Evolutionary conservation across 1,139 yeast species (phyloP).

Genomic region (Pichia sp.): DNA sequence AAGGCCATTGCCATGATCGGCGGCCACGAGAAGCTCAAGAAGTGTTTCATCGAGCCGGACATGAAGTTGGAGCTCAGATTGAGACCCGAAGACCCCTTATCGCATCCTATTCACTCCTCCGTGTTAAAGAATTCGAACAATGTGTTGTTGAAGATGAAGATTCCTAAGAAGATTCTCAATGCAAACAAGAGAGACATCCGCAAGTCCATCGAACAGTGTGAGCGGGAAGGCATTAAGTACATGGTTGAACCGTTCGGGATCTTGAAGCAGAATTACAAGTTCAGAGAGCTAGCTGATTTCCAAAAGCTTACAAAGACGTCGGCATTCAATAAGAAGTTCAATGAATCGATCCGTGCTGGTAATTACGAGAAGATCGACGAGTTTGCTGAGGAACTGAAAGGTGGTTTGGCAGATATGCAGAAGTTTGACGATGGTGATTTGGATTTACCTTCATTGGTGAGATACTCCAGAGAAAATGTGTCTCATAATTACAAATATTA

Average conservation of each 20-base stretch:
- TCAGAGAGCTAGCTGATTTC: constrained; percentile 87
- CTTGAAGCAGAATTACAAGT: constrained; percentile 68
- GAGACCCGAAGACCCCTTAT: constrained; percentile 65
- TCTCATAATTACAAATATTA: constrained; percentile 72
- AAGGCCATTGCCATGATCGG: constrained; percentile 78
- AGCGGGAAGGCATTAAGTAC: constrained; percentile 32
- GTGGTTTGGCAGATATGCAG: constrained; percentile 33
- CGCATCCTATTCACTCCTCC: constrained; percentile 73
- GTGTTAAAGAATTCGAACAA: constrained; percentile 50
- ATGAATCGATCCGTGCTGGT: constrained; percentile 40
- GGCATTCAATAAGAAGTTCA: constrained; percentile 42
- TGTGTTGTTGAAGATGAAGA: constrained; percentile 61
- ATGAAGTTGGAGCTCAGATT: constrained; percentile 57
- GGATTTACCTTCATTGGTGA: constrained; percentile 85
- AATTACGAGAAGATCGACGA: constrained; percentile 40
- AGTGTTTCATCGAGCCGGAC: constrained; percentile 35
- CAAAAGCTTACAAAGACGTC: constrained; percentile 69
- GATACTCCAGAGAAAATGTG: constrained; percentile 70
- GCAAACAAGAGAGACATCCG: constrained; percentile 49
- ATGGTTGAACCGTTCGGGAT: constrained; percentile 63
- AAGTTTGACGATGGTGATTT: constrained; percentile 43
- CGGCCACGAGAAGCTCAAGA: constrained; percentile 51
- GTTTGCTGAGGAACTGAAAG: constrained; percentile 44
- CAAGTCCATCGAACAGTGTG: constrained; percentile 45
- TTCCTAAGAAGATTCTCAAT: constrained; percentile 60